Base-by-base conservation (phyloP, 805 yeast genomes). In the Nakazawaea peltata region DNA sequence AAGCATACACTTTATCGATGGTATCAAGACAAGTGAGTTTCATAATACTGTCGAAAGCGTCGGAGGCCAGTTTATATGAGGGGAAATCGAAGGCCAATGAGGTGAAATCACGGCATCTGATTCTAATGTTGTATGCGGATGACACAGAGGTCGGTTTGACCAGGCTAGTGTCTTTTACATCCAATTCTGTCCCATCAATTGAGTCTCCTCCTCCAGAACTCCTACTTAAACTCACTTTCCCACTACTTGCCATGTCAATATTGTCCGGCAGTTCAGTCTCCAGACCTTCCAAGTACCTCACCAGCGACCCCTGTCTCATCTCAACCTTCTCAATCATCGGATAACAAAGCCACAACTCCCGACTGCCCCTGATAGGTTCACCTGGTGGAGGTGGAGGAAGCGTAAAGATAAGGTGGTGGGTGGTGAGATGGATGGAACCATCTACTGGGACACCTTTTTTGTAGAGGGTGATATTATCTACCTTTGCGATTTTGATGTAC, bases 261-360 rank as follows among this genome's bases (percentile, higher is more conserved):
- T n/a, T n/a, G n/a, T n/a, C n/a, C n/a, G n/a, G n/a, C n/a, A n/a
- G n/a, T n/a, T n/a, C n/a, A n/a, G n/a, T n/a, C n/a, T n/a, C n/a
- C n/a, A n/a, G n/a, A n/a, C n/a, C 17, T 12, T 44, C 44, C 34
- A 48, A 43, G 30, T 46, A 48, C 32, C 54, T 43, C 34, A 54
- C 48, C 44, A 77, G 61, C 36, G 81, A 54, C 43, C 88, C 77
- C 42, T 71, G 55, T 41, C 71, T 61, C 53, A 74, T 68, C 45
- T 70, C 71, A 1, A 81, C 74, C 31, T 65, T 65, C 32, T 74
- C 79, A 22, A 88, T 77, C 43, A 87, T 73, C 1, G 97, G 96
- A 55, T 86, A 90, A 40, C 94, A 81, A 21, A 86, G 69, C 98
- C 97, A 92, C 21, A 85, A 72, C 54, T 92, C 97, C 39, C 76